These are phyloP conservation scores for Achaetomium macrosporum DNA, from an alignment of 2,329 filamentous ascomycete genomes.

Conservation along the genomic window DNA sequence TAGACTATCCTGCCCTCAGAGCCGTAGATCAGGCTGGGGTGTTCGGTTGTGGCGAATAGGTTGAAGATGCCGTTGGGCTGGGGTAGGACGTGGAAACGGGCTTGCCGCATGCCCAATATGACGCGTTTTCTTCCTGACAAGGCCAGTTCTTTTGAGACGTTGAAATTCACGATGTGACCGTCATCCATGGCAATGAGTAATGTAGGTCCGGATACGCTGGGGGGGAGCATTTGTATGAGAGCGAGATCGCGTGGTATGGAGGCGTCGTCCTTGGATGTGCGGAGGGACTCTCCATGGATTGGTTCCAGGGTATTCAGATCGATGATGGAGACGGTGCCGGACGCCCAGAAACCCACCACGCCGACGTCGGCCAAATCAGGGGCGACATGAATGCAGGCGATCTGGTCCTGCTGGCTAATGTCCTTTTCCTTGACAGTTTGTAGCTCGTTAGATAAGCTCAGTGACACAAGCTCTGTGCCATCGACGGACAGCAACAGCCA, in stretches of 20 bases:
- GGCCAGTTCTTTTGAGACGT: slow-evolving; percentile 57
- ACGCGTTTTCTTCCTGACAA: slow-evolving; percentile 73
- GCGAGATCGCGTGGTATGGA: slow-evolving; percentile 79
- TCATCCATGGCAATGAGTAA: slow-evolving; percentile 89
- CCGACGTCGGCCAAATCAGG: slow-evolving; percentile 58
- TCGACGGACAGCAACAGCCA: slow-evolving; percentile 69
- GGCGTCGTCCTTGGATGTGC: slow-evolving; percentile 56
- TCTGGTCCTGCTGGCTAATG: slow-evolving; percentile 63
- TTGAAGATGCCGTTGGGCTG: slow-evolving; percentile 62
- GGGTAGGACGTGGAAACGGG: slow-evolving; percentile 72
- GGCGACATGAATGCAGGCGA: slow-evolving; percentile 78
- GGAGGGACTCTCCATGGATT: slow-evolving; percentile 54
- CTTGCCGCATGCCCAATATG: slow-evolving; percentile 78
- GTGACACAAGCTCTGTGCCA: slow-evolving; percentile 64
- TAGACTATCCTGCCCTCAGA: slow-evolving; percentile 84
- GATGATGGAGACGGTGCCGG: slow-evolving; percentile 71
- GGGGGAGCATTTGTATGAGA: slow-evolving; percentile 70
- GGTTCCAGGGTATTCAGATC: slow-evolving; percentile 60
- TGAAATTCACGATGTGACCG: slow-evolving; percentile 81
- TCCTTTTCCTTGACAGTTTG: slow-evolving; percentile 52
- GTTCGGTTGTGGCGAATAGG: slow-evolving; percentile 89
- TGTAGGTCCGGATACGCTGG: slow-evolving; percentile 54
- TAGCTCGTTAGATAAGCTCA: slow-evolving; percentile 58
- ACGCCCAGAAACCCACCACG: slow-evolving; percentile 82
- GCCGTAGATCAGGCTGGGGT: slow-evolving; percentile 88